These are phyloP conservation scores for Tilletia caries DNA, from an alignment of 1,284 basidiomycete species.

Conservation along the genomic window DNA sequence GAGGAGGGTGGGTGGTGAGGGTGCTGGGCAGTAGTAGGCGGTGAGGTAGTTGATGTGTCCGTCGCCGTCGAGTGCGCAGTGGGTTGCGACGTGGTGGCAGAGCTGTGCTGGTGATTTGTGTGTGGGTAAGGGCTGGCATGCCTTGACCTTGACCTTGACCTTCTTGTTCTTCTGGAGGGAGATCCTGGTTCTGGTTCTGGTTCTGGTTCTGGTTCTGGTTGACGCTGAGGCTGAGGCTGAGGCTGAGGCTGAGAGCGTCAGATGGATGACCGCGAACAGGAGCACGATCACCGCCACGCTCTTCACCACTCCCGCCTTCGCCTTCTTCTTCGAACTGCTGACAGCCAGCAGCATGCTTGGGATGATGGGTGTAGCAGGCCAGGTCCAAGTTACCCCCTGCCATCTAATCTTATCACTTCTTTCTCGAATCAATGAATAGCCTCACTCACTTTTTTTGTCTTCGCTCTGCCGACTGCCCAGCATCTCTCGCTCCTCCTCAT, in stretches of 20 bases:
- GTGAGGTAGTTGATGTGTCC: conserved; percentile 41
- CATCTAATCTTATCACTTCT: no score
- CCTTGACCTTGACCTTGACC: neutral
- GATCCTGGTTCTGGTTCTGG: neutral
- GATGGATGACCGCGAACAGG: no score
- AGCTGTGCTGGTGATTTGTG: conserved; percentile 22
- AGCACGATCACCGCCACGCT: no score
- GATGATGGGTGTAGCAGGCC: no score
- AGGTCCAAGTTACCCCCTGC: no score
- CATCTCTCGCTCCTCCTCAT: neutral
- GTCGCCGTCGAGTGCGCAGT: conserved; percentile 36
- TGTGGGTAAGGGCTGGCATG: conserved; percentile 32
- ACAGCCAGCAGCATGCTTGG: no score
- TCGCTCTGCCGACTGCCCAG: neutral
- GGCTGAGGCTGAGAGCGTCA: neutral
- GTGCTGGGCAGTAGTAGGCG: conserved; percentile 46
- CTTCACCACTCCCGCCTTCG: no score
- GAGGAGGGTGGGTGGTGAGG: conserved; percentile 23
- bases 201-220: neutral
- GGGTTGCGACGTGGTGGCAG: conserved; percentile 33
- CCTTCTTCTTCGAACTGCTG: no score
- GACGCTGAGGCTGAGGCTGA: neutral
- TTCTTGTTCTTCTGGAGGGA: conserved; percentile 2
- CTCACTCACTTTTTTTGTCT: neutral
- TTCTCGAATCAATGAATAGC: no score